Evolutionary conservation across 2,329 filamentous ascomycete species (phyloP).

Genomic region (Claviceps sp.): DNA sequence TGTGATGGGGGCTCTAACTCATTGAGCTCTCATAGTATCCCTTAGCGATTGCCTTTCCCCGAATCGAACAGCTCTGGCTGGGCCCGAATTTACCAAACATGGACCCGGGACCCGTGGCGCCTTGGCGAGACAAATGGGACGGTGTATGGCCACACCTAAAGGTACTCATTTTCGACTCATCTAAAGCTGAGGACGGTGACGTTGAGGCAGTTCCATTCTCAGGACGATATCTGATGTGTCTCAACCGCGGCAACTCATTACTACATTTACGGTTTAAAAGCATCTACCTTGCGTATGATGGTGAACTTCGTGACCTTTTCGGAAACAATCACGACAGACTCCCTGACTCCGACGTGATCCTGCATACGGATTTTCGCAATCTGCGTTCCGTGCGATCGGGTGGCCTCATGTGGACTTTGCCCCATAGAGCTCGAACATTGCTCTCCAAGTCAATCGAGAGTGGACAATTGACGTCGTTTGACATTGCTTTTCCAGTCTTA

Average conservation of each 20-base stretch:
- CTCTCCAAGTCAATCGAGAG: slow-evolving; percentile 15
- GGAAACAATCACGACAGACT: not conserved
- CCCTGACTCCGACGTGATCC: not conserved
- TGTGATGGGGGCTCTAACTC: no score
- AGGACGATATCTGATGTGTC: slow-evolving; percentile 15
- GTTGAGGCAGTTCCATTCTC: slow-evolving; percentile 5
- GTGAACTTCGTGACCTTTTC: not conserved
- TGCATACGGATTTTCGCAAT: slow-evolving; percentile 12
- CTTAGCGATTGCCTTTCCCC: slow-evolving; percentile 9
- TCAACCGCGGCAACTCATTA: slow-evolving; percentile 11
- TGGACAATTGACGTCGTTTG: slow-evolving; percentile 20
- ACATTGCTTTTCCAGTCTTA: slow-evolving; percentile 21
- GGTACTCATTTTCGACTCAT: slow-evolving; percentile 6
- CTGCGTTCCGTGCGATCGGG: slow-evolving; percentile 17
- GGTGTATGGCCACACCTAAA: slow-evolving; percentile 14
- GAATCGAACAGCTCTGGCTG: not conserved
- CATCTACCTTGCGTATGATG: no score
- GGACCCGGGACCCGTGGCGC: not conserved
- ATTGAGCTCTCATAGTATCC: slow-evolving; percentile 10
- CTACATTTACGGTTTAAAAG: slow-evolving; percentile 18
- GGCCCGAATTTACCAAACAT: slow-evolving; percentile 12
- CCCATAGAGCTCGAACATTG: slow-evolving; percentile 12
- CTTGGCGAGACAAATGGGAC: slow-evolving; percentile 10
- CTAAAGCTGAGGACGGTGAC: not conserved
- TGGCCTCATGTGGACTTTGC: slow-evolving; percentile 11